Conservation (phyloP, 2,329 filamentous ascomycete species). For the Acrodontium crateriforme region DNA sequence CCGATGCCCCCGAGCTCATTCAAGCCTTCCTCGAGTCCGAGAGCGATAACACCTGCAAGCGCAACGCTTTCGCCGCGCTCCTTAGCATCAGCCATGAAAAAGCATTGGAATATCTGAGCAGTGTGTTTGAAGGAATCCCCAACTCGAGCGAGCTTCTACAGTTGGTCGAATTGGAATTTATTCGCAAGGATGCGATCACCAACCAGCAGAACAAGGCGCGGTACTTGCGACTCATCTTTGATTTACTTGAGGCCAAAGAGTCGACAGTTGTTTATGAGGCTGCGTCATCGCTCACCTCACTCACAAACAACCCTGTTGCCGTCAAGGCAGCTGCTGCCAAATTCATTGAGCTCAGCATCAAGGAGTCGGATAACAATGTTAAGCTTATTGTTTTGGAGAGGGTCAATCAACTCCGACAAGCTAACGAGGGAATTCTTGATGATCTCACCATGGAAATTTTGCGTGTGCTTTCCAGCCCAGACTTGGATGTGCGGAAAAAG, state of each 20-base stretch:
- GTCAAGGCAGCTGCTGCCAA: constrained; percentile 94
- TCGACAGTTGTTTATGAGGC: constrained; percentile 97
- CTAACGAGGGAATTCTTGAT: constrained; percentile 82
- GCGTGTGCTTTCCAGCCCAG: constrained; percentile 83
- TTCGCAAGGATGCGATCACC: constrained; percentile 89
- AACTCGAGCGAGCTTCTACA: constrained; percentile 91
- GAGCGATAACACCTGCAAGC: constrained; percentile 89
- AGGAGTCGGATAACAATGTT: constrained; percentile 97
- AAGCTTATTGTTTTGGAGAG: constrained; percentile 96
- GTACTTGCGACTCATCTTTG: constrained; percentile 90
- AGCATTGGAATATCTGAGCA: constrained; percentile 73
- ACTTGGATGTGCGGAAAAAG: constrained; percentile 90
- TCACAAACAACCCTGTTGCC: constrained; percentile 92
- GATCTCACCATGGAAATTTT: constrained; percentile 96
- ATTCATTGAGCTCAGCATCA: constrained; percentile 93
- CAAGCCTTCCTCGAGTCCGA: constrained; percentile 79
- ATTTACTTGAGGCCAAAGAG: constrained; percentile 80
- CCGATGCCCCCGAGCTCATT: constrained; percentile 87
- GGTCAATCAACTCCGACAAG: constrained; percentile 72
- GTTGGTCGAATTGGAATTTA: constrained; percentile 90
- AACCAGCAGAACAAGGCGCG: constrained; percentile 92
- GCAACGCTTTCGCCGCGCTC: constrained; percentile 90
- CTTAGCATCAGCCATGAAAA: constrained; percentile 87
- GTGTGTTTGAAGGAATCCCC: constrained; percentile 81
- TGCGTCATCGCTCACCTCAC: constrained; percentile 80